Evolutionary conservation across 1,284 basidiomycete species (phyloP), one percentile per base, ranked within the genome.

Genomic region (Ustilago sp.): DNA sequence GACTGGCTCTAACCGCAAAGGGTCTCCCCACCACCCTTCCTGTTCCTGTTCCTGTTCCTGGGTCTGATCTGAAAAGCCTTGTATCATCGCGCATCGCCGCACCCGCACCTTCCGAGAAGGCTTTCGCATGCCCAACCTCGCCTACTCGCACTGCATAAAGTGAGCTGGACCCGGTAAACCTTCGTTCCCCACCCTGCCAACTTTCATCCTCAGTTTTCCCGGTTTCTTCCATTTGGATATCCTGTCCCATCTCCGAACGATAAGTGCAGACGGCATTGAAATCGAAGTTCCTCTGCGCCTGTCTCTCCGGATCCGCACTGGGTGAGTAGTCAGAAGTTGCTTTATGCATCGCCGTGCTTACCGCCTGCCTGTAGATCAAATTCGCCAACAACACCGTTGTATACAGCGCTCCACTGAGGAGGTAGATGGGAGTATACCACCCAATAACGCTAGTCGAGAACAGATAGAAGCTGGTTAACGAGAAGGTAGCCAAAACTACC

Each of bases 351-450:
- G 55, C 63, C 7, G 13, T 32, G 1, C 50, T 41, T 2, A 73
- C 65, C 19, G 51, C 64, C 1, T 38, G 23, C 2, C 74, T 32
- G 32, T 71, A 76, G 19, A 68, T 64, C 28, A 76, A 23, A 45
- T 72, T 76, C 0, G 74, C 53, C 11, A 61, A 34, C 47, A 76
- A 12, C 12, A 76, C 65, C 28, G 63, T 3, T 17, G 74, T 76
- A 31, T 76, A 76, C 48, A 68, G 23, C 2, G 55, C 34, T 0
- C 74, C 74, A 4, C 19, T 52, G 13, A 45, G 12, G 43, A 76
- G 32, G 28, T 76, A 76, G 41, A 64, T 8, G 0, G 74, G 74
- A 3, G 48, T 57, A 36, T 76, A 76, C 68, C 68, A 76, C 0
- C 74, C 74, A 11, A 38, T 64, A 2, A 17, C 36, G 3, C 32